Conservation (phyloP, 2,329 filamentous ascomycete species). For the Colletotrichum godetiae region DNA sequence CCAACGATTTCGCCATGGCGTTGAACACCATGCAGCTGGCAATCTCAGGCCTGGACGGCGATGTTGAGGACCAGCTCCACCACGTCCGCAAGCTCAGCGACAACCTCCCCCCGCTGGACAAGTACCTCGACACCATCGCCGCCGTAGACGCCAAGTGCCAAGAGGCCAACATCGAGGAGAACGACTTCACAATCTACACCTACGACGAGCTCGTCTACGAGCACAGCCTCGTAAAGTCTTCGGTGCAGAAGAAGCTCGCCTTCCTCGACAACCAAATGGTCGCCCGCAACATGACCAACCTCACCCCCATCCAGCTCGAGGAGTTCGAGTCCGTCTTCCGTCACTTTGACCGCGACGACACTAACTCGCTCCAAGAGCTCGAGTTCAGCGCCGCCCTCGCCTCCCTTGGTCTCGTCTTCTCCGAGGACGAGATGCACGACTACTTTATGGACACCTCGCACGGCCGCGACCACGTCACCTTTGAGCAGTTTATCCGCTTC, state of each 20-base stretch:
- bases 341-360: slow-evolving; percentile 94
- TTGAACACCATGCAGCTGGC: slow-evolving; percentile 95
- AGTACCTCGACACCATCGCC: slow-evolving; percentile 89
- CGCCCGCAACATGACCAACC: slow-evolving; percentile 96
- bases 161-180: slow-evolving; percentile 98
- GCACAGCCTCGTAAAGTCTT: slow-evolving; percentile 88
- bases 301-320: slow-evolving; percentile 97
- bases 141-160: slow-evolving; percentile 88
- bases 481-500: slow-evolving; percentile 99
- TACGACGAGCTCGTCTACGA: slow-evolving; percentile 97
- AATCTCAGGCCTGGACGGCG: slow-evolving; percentile 96
- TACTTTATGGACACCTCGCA: slow-evolving; percentile 91
- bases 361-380: slow-evolving; percentile 89
- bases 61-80: slow-evolving; percentile 92
- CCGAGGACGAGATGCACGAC: slow-evolving; percentile 97
- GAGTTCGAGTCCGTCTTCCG: slow-evolving; percentile 99
- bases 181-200: slow-evolving; percentile 99
- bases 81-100: slow-evolving; percentile 88
- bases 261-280: slow-evolving; percentile 99
- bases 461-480: slow-evolving; percentile 84
- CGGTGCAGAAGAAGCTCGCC: slow-evolving; percentile 93
- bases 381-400: slow-evolving; percentile 97
- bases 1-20: slow-evolving; percentile 96
- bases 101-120: slow-evolving; percentile 88
- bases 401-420: slow-evolving; percentile 94